A percentile compares a stretch with the other conserved stretches of the same genome.
Evolutionary conservation across 768 basidiomycete genomes (phyloP).

Genomic region (Phaeolepiota aurea): DNA sequence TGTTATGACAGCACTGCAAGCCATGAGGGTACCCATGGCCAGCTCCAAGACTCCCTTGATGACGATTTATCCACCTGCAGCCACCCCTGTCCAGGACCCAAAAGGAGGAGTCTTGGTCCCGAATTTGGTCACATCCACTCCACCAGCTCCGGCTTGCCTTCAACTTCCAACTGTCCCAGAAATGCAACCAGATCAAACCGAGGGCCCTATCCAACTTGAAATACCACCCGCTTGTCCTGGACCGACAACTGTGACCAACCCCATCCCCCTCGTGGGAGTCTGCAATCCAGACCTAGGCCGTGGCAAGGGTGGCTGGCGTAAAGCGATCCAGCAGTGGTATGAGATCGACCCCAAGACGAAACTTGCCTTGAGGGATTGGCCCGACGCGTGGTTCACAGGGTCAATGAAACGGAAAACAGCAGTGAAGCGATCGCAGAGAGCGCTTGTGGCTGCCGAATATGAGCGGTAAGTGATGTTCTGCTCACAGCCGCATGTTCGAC

Average conservation of each 20-base stretch:
- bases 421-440: constrained; percentile 10
- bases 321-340: constrained; percentile 19
- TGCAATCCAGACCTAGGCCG: constrained; percentile 12
- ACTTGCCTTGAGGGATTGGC: constrained; percentile 21
- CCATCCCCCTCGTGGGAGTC: constrained; percentile 11
- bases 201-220: background rate
- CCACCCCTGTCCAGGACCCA: too few species aligned
- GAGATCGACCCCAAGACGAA: constrained; percentile 11
- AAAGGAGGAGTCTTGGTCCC: too few species aligned
- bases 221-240: background rate
- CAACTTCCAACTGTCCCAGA: background rate
- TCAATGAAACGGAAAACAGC: constrained; percentile 10
- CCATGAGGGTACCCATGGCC: background rate
- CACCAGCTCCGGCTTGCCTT: too few species aligned
- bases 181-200: background rate
- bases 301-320: constrained; percentile 13
- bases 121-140: too few species aligned
- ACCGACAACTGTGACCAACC: background rate
- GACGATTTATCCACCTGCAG: background rate
- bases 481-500: too few species aligned
- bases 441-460: constrained; percentile 15
- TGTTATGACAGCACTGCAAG: too few species aligned
- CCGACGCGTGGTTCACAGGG: constrained; percentile 14
- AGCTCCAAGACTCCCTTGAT: too few species aligned
- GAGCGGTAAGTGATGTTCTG: constrained; percentile 13